These are phyloP conservation scores for Heimioporus retisporus DNA, from an alignment of 1,284 basidiomycete species.

Conservation along the genomic window DNA sequence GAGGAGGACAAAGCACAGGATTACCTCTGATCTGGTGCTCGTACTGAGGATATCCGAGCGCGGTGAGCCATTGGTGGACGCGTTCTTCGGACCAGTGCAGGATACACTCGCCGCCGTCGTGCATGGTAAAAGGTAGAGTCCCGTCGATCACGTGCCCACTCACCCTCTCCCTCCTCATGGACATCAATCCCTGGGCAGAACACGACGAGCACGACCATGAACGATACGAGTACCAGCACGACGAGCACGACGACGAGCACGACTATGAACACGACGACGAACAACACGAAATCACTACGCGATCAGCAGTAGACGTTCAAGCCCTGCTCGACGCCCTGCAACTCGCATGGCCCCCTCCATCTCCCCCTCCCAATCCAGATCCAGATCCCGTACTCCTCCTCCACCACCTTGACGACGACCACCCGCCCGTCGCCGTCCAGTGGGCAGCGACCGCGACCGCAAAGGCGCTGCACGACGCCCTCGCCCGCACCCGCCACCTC, in stretches of 20 bases:
- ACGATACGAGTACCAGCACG: slow-evolving; percentile 19
- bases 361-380: too few relatives aligned
- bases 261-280: too few relatives aligned
- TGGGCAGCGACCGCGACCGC: slow-evolving; percentile 66
- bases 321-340: too few relatives aligned
- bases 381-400: too few relatives aligned
- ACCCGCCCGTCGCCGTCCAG: slow-evolving; percentile 53
- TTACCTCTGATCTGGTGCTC: slow-evolving; percentile 76
- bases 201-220: neutral
- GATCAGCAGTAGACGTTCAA: too few relatives aligned
- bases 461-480: slow-evolving; percentile 66
- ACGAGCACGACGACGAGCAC: slow-evolving; percentile 48
- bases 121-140: slow-evolving; percentile 18
- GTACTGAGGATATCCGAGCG: slow-evolving; percentile 86
- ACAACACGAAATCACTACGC: too few relatives aligned
- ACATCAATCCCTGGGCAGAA: slow-evolving; percentile 67
- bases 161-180: slow-evolving; percentile 13
- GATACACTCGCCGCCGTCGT: slow-evolving; percentile 57
- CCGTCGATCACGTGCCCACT: slow-evolving; percentile 30
- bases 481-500: slow-evolving; percentile 70
- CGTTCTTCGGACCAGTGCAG: slow-evolving; percentile 87
- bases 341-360: too few relatives aligned
- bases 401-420: too few relatives aligned
- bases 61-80: slow-evolving; percentile 81
- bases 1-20: slow-evolving; percentile 1